These are phyloP conservation scores for Pleurotus ostreatus DNA, from an alignment of 768 basidiomycete genomes.

Conservation along the genomic window DNA sequence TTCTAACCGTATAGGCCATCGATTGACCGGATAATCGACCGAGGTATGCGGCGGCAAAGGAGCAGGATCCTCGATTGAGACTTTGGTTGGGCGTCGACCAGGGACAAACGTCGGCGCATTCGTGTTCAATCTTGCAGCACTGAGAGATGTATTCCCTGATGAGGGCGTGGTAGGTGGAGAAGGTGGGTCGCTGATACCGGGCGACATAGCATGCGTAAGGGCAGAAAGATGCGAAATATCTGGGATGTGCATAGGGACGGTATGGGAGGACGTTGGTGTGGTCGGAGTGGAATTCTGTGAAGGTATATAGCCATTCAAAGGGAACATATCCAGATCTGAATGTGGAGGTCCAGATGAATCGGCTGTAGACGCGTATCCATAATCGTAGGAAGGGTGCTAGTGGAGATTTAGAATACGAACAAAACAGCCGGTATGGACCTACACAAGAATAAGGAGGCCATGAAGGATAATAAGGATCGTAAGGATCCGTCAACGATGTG, in stretches of 20 bases:
- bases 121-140: constrained; percentile 48
- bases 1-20: constrained; percentile 58
- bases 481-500: constrained; percentile 52
- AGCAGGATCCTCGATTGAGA: constrained; percentile 53
- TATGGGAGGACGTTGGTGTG: constrained; percentile 42
- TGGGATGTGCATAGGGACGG: constrained; percentile 28
- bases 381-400: constrained; percentile 5
- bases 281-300: constrained; percentile 50
- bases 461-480: constrained; percentile 41
- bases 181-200: constrained; percentile 43
- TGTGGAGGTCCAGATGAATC: constrained; percentile 45
- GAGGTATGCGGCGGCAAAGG: constrained; percentile 18
- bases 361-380: constrained; percentile 26
- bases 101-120: constrained; percentile 72
- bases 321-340: constrained; percentile 59
- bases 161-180: constrained; percentile 71
- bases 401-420: constrained; percentile 3
- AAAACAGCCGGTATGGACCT: constrained; percentile 22
- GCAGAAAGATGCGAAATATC: constrained; percentile 47
- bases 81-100: constrained; percentile 32
- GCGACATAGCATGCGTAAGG: constrained; percentile 39
- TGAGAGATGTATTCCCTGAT: constrained; percentile 35
- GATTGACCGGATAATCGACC: constrained; percentile 29
- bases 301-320: constrained; percentile 50
- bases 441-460: constrained; percentile 55